These are phyloP conservation scores for Aquilaria malaccensis DNA, from an alignment of 345 rosid species.

Conservation along the genomic window DNA sequence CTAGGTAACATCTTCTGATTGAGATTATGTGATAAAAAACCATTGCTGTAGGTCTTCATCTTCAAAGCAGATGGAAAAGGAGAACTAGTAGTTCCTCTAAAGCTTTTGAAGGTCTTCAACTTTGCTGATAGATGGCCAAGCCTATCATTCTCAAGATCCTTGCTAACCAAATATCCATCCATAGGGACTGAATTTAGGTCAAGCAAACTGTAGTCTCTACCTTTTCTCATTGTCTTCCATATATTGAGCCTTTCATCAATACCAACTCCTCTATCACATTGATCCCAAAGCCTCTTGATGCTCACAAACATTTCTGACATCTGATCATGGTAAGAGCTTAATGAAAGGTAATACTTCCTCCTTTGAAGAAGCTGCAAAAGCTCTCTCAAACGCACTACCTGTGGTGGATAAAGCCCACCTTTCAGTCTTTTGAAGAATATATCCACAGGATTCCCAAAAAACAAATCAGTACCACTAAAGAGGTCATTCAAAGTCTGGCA, in stretches of 20 bases:
- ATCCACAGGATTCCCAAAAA: conserved; percentile 59
- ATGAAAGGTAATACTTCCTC: conserved; percentile 37
- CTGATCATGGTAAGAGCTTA: conserved; percentile 45
- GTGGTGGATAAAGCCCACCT: conserved; percentile 53
- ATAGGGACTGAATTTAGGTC: conserved; percentile 54
- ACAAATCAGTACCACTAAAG: conserved; percentile 41
- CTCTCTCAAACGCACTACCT: conserved; percentile 37
- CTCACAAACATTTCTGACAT: conserved; percentile 33
- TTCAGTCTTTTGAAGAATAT: conserved; percentile 44
- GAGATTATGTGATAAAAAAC: conserved; percentile 17
- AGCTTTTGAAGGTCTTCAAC: conserved; percentile 19
- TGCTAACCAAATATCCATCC: conserved; percentile 24
- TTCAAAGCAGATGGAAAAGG: conserved; percentile 25
- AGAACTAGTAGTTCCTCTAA: conserved; percentile 17
- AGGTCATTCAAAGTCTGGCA: conserved; percentile 45
- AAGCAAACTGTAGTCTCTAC: conserved; percentile 25
- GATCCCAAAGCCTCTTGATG: conserved; percentile 42
- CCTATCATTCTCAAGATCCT: conserved; percentile 23
- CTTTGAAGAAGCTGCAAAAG: conserved; percentile 31
- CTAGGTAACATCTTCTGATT: conserved; percentile 19
- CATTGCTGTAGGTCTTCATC: conserved; percentile 25
- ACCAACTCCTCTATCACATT: conserved; percentile 21
- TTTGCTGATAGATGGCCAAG: conserved; percentile 17
- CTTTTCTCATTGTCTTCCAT: conserved; percentile 42
- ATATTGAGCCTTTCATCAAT: conserved; percentile 30